These are phyloP conservation scores for Mycena rosella DNA, from an alignment of 768 basidiomycete genomes.

Conservation along the genomic window DNA sequence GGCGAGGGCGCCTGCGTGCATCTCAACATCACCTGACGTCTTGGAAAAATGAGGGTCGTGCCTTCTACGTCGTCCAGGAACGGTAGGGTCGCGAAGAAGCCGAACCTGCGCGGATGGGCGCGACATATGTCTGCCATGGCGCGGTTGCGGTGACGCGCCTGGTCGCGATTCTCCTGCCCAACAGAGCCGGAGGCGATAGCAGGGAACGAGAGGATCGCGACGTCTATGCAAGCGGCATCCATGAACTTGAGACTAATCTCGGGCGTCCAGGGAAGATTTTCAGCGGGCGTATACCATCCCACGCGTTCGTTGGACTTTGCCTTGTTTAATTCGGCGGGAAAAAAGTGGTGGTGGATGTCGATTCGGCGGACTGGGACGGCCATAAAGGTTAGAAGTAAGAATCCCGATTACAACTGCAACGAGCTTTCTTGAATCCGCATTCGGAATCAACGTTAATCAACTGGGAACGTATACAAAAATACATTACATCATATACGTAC, in stretches of 20 bases:
- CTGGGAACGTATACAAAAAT: conserved; percentile 16
- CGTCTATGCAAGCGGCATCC: conserved; percentile 68
- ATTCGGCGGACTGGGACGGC: conserved; percentile 48
- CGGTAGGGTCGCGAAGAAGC: conserved; percentile 78
- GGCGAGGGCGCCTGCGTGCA: conserved; percentile 60
- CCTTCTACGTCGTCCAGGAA: conserved; percentile 74
- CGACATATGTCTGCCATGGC: conserved; percentile 61
- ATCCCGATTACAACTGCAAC: too few relatives aligned
- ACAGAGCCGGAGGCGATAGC: conserved; percentile 58
- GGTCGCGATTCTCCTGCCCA: conserved; percentile 54
- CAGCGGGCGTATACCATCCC: conserved; percentile 74
- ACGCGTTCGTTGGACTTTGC: conserved; percentile 55
- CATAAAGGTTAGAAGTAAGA: too few relatives aligned
- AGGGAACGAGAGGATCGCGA: conserved; percentile 77
- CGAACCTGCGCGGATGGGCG: conserved; percentile 68
- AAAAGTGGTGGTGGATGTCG: conserved; percentile 86
- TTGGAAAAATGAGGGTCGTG: conserved; percentile 36
- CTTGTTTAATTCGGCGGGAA: conserved; percentile 67
- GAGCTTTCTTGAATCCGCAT: too few relatives aligned
- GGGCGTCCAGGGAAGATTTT: conserved; percentile 75
- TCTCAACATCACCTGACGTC: neutral
- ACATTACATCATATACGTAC: conserved; percentile 14
- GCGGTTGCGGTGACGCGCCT: conserved; percentile 62
- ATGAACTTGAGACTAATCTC: conserved; percentile 71
- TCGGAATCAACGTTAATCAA: too few relatives aligned